A percentile compares a stretch with the other conserved stretches of the same genome.
Conservation (phyloP, 2,329 filamentous ascomycete species). For the Colletotrichum somersetense region DNA sequence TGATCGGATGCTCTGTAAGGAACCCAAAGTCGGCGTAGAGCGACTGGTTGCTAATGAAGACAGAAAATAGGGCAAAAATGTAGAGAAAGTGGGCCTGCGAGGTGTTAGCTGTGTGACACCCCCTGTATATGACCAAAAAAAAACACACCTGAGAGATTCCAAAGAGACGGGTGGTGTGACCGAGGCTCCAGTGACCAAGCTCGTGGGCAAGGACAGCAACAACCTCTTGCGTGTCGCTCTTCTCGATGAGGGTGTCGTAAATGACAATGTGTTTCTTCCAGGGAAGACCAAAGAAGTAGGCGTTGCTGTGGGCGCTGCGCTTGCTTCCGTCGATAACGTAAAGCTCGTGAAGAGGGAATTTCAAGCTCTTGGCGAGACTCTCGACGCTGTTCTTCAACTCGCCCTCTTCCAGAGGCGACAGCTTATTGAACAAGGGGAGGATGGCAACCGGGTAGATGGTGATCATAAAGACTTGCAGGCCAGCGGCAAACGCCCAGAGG, state of each 20-base stretch:
- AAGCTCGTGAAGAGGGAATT: conserved; percentile 92
- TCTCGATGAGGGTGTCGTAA: conserved; percentile 97
- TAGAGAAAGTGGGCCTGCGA: conserved; percentile 90
- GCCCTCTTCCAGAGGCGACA: conserved; percentile 90
- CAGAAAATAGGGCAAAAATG: conserved; percentile 95
- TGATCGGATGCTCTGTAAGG: conserved; percentile 83
- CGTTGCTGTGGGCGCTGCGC: conserved; percentile 88
- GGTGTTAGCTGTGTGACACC: conserved; percentile 16
- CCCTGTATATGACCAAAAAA: not conserved
- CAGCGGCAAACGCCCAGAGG: conserved; percentile 92
- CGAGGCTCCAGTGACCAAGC: conserved; percentile 95
- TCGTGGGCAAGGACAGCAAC: conserved; percentile 96
- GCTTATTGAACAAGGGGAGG: conserved; percentile 96
- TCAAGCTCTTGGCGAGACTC: conserved; percentile 81
- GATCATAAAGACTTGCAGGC: conserved; percentile 92
- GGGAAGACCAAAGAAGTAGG: conserved; percentile 95
- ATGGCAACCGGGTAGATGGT: conserved; percentile 97
- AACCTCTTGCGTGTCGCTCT: conserved; percentile 91
- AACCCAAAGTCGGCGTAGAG: conserved; percentile 95
- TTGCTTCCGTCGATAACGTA: conserved; percentile 96
- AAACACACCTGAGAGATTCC: conserved; percentile 80
- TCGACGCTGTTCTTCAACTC: conserved; percentile 91
- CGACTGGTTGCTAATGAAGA: conserved; percentile 95
- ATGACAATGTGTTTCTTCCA: conserved; percentile 99
- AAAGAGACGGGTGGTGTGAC: conserved; percentile 93